Percentiles rank a stretch among this genome's conserved stretches.
These are phyloP conservation scores for Glycyrrhiza uralensis DNA, from an alignment of 306 rosid genomes.

Conservation along the genomic window DNA sequence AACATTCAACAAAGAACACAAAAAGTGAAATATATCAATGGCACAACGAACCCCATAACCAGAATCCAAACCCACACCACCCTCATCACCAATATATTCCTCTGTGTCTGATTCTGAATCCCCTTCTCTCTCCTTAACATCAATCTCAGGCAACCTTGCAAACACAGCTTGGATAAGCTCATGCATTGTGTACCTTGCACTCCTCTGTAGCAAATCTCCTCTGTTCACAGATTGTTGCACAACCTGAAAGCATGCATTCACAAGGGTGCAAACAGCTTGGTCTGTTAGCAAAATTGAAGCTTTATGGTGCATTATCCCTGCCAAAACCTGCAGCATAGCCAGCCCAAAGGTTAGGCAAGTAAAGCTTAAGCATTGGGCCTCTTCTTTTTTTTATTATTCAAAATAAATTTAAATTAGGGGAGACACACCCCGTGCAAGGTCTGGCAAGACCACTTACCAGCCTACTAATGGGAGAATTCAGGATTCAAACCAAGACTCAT, in stretches of 20 bases:
- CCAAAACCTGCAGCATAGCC: conserved; percentile 44
- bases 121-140: conserved; percentile 31
- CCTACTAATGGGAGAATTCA: no score
- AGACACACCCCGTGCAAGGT: no score
- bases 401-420: no score
- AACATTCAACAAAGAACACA: conserved; percentile 84
- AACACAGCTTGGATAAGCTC: conserved; percentile 73
- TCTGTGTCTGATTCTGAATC: conserved; percentile 52
- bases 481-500: no score
- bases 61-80: conserved; percentile 19
- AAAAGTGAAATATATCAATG: conserved; percentile 70
- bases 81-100: conserved; percentile 41
- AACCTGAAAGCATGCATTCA: conserved; percentile 73
- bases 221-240: conserved; percentile 64
- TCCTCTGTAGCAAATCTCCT: conserved; percentile 72
- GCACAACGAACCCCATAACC: conserved; percentile 73
- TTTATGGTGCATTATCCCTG: conserved; percentile 55
- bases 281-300: conserved; percentile 59
- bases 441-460: no score
- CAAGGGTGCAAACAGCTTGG: conserved; percentile 61
- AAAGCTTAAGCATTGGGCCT: no score
- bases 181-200: conserved; percentile 74
- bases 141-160: conserved; percentile 57
- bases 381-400: no score
- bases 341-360: no score